These are phyloP conservation scores for Candida stauntonica DNA, from an alignment of 805 yeast genomes.

Conservation along the genomic window DNA sequence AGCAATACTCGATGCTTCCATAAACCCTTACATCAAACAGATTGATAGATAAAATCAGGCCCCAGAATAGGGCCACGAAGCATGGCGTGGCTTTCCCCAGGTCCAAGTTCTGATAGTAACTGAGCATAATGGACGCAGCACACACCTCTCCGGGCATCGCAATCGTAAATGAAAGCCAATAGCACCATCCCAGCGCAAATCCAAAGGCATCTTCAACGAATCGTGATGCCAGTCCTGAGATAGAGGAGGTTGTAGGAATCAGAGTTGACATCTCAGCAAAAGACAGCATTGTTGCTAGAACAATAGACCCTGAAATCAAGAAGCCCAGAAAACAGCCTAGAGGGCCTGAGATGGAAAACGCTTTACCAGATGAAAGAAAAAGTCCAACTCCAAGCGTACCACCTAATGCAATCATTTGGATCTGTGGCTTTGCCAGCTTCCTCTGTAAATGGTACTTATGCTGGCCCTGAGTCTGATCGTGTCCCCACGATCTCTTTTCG, in stretches of 20 bases:
- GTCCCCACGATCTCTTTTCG: not conserved
- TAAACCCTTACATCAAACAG: slow-evolving; percentile 65
- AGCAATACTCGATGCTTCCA: slow-evolving; percentile 69
- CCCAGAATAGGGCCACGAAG: slow-evolving; percentile 58
- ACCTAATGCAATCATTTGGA: slow-evolving; percentile 75
- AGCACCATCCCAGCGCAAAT: slow-evolving; percentile 67
- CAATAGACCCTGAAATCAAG: slow-evolving; percentile 57
- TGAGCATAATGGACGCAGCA: slow-evolving; percentile 72
- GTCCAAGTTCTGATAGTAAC: slow-evolving; percentile 54
- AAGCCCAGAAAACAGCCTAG: slow-evolving; percentile 71
- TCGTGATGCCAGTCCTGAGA: slow-evolving; percentile 68
- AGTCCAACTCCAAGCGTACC: slow-evolving; percentile 80
- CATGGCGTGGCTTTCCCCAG: slow-evolving; percentile 52
- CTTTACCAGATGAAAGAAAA: slow-evolving; percentile 65
- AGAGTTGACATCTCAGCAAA: slow-evolving; percentile 81
- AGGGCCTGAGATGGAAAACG: slow-evolving; percentile 72
- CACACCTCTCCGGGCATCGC: slow-evolving; percentile 79
- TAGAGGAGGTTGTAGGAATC: slow-evolving; percentile 75
- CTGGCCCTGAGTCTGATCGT: not conserved
- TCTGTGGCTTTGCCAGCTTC: slow-evolving; percentile 57
- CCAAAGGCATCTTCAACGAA: slow-evolving; percentile 79
- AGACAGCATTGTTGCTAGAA: slow-evolving; percentile 63
- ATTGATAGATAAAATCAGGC: slow-evolving; percentile 44
- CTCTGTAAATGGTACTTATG: slow-evolving; percentile 40
- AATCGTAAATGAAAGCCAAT: slow-evolving; percentile 67